These are phyloP conservation scores for Cyclotella sp. DNA, from an alignment of 108 stramenopile genomes.

Conservation along the genomic window DNA sequence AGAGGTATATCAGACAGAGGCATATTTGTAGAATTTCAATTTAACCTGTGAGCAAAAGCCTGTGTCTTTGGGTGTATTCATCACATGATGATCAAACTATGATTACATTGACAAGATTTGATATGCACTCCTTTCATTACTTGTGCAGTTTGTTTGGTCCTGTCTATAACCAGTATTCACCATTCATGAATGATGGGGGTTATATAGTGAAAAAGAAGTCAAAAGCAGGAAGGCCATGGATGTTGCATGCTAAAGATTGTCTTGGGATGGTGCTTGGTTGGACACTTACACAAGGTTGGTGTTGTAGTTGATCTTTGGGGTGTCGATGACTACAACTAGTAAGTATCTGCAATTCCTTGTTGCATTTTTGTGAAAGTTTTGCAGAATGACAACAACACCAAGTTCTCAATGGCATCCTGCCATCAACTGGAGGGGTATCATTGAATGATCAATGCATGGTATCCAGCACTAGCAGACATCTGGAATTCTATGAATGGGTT, in stretches of 20 bases:
- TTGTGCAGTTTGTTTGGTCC: not conserved
- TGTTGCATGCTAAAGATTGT: not conserved
- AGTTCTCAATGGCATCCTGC: not conserved
- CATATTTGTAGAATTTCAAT: too few relatives aligned
- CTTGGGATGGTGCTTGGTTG: slow-evolving; percentile 2
- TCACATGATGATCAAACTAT: not conserved
- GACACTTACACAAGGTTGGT: not conserved
- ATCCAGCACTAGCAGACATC: not conserved
- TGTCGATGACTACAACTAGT: not conserved
- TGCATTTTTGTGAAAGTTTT: not conserved
- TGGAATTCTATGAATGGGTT: not conserved
- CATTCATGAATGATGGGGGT: too few relatives aligned
- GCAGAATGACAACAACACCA: not conserved
- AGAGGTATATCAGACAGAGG: too few relatives aligned
- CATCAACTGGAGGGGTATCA: not conserved
- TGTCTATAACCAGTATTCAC: too few relatives aligned
- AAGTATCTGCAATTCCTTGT: not conserved
- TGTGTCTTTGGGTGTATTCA: not conserved
- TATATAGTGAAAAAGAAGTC: not conserved
- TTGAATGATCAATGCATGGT: not conserved
- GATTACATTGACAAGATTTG: not conserved
- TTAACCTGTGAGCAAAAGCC: too few relatives aligned
- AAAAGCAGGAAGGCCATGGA: not conserved
- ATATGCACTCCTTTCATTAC: slow-evolving; percentile 1
- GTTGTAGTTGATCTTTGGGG: not conserved